These are phyloP conservation scores for Diplodia seriata DNA, from an alignment of 2,329 filamentous ascomycete genomes.

Conservation along the genomic window DNA sequence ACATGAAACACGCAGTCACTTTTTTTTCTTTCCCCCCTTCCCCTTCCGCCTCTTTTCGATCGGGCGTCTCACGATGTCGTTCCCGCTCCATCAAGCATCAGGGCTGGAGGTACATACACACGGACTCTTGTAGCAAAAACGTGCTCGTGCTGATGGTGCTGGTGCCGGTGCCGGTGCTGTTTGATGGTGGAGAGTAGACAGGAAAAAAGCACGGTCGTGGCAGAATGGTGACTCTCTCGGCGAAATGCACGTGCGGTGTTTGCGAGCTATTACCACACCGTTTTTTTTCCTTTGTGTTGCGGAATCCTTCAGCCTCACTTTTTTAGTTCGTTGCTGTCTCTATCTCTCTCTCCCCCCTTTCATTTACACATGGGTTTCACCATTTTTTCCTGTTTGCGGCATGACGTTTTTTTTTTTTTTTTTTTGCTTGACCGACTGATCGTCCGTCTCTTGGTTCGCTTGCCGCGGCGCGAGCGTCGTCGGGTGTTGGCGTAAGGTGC, in stretches of 20 bases:
- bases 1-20: not conserved
- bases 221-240: not conserved
- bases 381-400: not conserved
- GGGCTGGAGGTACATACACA: not conserved
- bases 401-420: not conserved
- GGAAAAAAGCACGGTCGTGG: too few relatives aligned
- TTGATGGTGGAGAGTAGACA: too few relatives aligned
- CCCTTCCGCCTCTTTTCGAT: not conserved
- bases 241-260: conserved; percentile 1
- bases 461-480: not conserved
- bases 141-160: not conserved
- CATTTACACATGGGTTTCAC: not conserved
- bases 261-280: not conserved
- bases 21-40: too few relatives aligned
- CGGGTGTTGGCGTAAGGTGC: too few relatives aligned
- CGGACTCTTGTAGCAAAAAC: not conserved
- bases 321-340: not conserved
- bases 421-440: not conserved
- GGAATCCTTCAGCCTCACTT: conserved; percentile 2
- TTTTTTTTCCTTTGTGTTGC: not conserved
- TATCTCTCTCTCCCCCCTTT: not conserved
- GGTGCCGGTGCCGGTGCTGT: too few relatives aligned
- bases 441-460: not conserved
- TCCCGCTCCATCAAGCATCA: not conserved
- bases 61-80: not conserved